A percentile compares a stretch with the other conserved stretches of the same genome.
These are phyloP conservation scores for Kwoniella europaea DNA, from an alignment of 768 basidiomycete species.

Conservation along the genomic window DNA sequence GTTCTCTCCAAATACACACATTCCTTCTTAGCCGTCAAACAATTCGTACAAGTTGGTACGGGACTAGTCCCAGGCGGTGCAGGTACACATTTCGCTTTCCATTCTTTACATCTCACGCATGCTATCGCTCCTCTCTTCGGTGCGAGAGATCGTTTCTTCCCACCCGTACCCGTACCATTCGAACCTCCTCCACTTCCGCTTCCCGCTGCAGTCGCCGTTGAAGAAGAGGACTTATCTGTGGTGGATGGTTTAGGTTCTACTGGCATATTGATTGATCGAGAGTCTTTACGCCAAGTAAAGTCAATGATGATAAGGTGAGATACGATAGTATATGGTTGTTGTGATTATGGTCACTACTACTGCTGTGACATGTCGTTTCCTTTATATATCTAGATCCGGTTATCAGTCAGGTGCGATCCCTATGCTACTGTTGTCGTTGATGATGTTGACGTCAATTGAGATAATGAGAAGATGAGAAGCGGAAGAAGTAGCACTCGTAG, in stretches of 20 bases:
- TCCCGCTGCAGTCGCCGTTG: not conserved
- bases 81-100: conserved; percentile 48
- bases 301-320: too few species aligned
- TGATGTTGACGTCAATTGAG: too few species aligned
- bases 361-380: not conserved
- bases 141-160: conserved; percentile 29
- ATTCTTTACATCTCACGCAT: conserved; percentile 46
- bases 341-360: not conserved
- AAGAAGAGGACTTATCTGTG: not conserved
- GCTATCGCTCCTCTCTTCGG: conserved; percentile 42
- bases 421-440: too few species aligned
- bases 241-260: conserved; percentile 14
- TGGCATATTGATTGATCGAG: conserved; percentile 4
- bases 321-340: not conserved
- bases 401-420: too few species aligned
- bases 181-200: not conserved
- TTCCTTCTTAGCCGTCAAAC: conserved; percentile 33
- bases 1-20: conserved; percentile 46
- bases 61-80: conserved; percentile 38
- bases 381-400: too few species aligned
- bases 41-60: conserved; percentile 44
- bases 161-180: not conserved
- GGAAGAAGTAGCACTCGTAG: too few species aligned
- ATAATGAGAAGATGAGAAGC: too few species aligned
- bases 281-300: too few species aligned